Evolutionary conservation across 306 rosid genomes (phyloP), one percentile per base, ranked within the genome.

Genomic region (Luffa acutangula): DNA sequence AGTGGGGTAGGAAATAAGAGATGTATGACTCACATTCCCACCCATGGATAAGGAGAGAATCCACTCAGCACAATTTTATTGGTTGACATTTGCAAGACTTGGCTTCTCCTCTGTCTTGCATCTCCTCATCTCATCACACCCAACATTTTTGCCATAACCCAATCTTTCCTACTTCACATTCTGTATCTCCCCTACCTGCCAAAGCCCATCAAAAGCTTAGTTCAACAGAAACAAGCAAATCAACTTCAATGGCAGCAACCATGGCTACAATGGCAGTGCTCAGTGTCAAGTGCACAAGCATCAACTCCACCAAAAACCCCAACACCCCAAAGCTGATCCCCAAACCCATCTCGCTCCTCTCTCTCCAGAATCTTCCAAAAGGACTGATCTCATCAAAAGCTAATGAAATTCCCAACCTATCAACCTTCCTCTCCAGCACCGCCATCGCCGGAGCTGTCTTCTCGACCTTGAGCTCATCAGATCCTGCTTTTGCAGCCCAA

Each of bases 371-470:
- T 86, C 90, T 87, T 7, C 93, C 97, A 8, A 90, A 85, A 69
- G 92, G 88, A 1, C 76, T 89, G 2, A 13, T 83, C 81, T 14
- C 80, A 81, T 80, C 45, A 51, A 4, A 43, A 43, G 33, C 75
- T 20, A 20, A 10, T 20, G 5, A 69, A 69, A 43, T 72, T 58
- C 80, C 41, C 67, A 21, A 74, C 80, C n/a, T 54, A 9, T 62
- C 89, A 31, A 15, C 85, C 17, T 81, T 89, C 45, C 34, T 87
- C 18, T 81, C 90, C 46, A 80, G 92, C 13, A 85, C 91, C 3
- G 96, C 97, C 62, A 76, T 94, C 0, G 98, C 98, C 0, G 97
- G 95, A 2, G 97, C 95, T 7, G 77, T 92, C 51, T 91, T 92
- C 33, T 85, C 97, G 1, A 71, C 93, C 62, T 81, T 95, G 6